Evolutionary conservation across 2,329 filamentous ascomycete species (phyloP).

Genomic region (Leptographium wingfieldii): DNA sequence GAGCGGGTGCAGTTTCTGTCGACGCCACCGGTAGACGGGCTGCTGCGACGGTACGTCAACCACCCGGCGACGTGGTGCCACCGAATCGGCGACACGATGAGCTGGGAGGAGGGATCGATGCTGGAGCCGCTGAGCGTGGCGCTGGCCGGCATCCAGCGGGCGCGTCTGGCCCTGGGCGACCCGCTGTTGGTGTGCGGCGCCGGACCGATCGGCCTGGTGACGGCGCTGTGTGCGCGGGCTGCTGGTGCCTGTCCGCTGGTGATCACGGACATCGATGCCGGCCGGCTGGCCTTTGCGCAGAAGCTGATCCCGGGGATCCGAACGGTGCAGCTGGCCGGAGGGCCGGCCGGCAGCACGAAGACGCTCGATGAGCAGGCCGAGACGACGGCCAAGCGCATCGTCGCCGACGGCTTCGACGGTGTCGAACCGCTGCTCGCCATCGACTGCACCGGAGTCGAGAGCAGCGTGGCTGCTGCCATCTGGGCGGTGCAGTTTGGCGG

Average conservation of each 20-base stretch:
- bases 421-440: constrained; percentile 71
- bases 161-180: constrained; percentile 70
- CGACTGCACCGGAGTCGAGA: constrained; percentile 93
- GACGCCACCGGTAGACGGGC: constrained; percentile 76
- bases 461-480: constrained; percentile 72
- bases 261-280: constrained; percentile 89
- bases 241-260: constrained; percentile 84
- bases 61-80: constrained; percentile 93
- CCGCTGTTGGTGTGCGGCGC: constrained; percentile 83
- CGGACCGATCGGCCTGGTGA: constrained; percentile 86
- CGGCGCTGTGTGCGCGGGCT: constrained; percentile 69
- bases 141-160: constrained; percentile 75
- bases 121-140: constrained; percentile 85
- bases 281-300: constrained; percentile 72
- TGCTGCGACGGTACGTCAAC: constrained; percentile 86
- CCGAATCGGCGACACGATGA: constrained; percentile 74
- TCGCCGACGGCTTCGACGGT: constrained; percentile 55
- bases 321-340: constrained; percentile 61
- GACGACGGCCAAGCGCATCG: constrained; percentile 56
- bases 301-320: constrained; percentile 65
- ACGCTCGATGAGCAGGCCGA: constrained; percentile 45
- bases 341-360: too few relatives aligned
- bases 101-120: constrained; percentile 80
- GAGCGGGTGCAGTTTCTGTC: constrained; percentile 76
- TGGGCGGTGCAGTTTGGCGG: constrained; percentile 90